These are phyloP conservation scores for Aspergillus arachidicola DNA, from an alignment of 2,329 filamentous ascomycete species.

Conservation along the genomic window DNA sequence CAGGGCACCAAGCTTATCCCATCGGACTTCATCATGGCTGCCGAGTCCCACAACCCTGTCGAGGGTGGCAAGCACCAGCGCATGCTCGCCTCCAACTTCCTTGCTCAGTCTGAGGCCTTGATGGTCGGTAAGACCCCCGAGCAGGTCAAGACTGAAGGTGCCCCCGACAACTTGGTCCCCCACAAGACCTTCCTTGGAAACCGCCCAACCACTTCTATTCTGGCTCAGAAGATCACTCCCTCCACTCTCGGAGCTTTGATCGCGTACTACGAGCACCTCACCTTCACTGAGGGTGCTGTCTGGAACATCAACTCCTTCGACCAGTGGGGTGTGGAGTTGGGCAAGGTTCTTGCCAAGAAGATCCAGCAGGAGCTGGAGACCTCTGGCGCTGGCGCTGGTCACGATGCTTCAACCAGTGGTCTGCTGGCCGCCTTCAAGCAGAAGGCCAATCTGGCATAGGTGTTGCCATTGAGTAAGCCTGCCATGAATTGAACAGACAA, in stretches of 20 bases:
- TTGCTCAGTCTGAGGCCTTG: conserved; percentile 53
- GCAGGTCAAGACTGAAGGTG: conserved; percentile 51
- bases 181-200: conserved; percentile 99
- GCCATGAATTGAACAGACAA: conserved; percentile 10
- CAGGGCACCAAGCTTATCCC: conserved; percentile 99
- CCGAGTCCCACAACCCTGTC: conserved; percentile 94
- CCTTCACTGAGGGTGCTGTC: conserved; percentile 94
- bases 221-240: conserved; percentile 91
- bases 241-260: conserved; percentile 92
- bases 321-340: conserved; percentile 98
- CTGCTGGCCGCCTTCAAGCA: conserved; percentile 93
- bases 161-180: conserved; percentile 66
- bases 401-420: conserved; percentile 86
- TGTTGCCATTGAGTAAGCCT: not conserved
- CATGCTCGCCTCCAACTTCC: conserved; percentile 56
- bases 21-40: conserved; percentile 95
- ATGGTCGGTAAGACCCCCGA: conserved; percentile 58
- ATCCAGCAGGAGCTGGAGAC: conserved; percentile 81
- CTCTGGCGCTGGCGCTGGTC: conserved; percentile 68
- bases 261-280: conserved; percentile 98
- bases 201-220: conserved; percentile 91
- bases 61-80: conserved; percentile 90
- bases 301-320: conserved; percentile 99
- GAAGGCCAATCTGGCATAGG: conserved; percentile 55
- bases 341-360: conserved; percentile 94